Conservation (phyloP, 768 basidiomycete genomes). For the Clavaria fumosa region DNA sequence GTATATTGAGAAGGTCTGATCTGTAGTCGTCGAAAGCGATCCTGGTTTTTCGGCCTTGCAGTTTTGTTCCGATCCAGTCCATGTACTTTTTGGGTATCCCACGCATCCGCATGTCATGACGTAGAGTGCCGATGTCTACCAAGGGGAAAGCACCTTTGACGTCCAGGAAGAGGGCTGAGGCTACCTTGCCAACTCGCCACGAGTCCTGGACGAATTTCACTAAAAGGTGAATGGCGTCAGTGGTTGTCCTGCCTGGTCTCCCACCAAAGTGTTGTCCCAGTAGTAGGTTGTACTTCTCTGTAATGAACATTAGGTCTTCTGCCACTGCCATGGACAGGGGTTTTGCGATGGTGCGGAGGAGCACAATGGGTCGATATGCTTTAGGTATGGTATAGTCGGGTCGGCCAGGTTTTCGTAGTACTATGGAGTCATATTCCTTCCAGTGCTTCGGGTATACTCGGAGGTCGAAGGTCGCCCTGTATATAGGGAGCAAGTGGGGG, state of each 20-base stretch:
- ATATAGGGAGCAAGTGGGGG: slow-evolving; percentile 11
- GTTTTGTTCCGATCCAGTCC: slow-evolving; percentile 7
- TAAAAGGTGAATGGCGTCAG: slow-evolving; percentile 17
- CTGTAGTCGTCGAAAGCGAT: slow-evolving; percentile 12
- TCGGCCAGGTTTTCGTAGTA: slow-evolving; percentile 23
- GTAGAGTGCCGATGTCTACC: slow-evolving; percentile 16
- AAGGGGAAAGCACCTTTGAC: slow-evolving; percentile 30
- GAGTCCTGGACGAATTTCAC: slow-evolving; percentile 21
- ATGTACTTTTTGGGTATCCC: slow-evolving; percentile 16
- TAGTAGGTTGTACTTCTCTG: slow-evolving; percentile 13
- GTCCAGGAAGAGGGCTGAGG: slow-evolving; percentile 24
- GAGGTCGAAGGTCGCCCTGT: slow-evolving; percentile 17
- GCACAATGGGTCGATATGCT: slow-evolving; percentile 20
- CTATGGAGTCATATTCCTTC: slow-evolving; percentile 15
- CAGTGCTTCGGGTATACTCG: slow-evolving; percentile 16
- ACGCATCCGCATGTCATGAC: slow-evolving; percentile 18
- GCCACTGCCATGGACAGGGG: slow-evolving; percentile 7
- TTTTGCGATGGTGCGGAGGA: slow-evolving; percentile 11
- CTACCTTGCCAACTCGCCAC: slow-evolving; percentile 22
- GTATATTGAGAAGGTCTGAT: slow-evolving; percentile 6
- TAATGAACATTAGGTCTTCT: slow-evolving; percentile 8
- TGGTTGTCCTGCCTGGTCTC: slow-evolving; percentile 17
- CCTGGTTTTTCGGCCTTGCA: slow-evolving; percentile 7
- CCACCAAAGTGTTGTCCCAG: slow-evolving; percentile 18
- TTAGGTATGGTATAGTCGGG: slow-evolving; percentile 19